A percentile compares a stretch with the other conserved stretches of the same genome.
phyloP scores from a whole-genome alignment of 2,329 filamentous ascomycete genomes.

The Sporothrix brasiliensis region DNA sequence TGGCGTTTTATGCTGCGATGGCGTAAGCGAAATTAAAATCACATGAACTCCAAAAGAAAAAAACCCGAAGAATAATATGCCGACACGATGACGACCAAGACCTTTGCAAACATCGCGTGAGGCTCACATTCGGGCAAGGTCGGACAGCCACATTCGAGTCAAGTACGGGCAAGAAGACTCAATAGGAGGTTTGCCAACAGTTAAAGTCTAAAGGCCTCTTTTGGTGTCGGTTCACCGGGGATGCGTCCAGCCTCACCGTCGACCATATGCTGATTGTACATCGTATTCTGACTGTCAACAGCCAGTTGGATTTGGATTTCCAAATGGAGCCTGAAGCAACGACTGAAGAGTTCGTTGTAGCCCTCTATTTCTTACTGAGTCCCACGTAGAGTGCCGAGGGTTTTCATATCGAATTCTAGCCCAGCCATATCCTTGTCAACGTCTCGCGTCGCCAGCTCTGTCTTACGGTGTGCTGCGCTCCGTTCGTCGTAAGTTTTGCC shows the following conservation, averaged over 20 bases:
- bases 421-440: slow-evolving; percentile 1
- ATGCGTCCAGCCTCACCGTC: not conserved
- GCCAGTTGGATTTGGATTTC: not conserved
- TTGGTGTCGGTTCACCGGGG: not conserved
- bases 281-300: not conserved
- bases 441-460: not conserved
- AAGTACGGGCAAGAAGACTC: slow-evolving; percentile 3
- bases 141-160: slow-evolving; percentile 2
- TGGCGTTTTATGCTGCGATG: not conserved
- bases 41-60: not conserved
- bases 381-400: not conserved
- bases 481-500: slow-evolving; percentile 20
- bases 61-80: not conserved
- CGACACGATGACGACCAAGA: not conserved
- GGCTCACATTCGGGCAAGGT: not conserved
- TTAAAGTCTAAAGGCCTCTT: too few species aligned
- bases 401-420: slow-evolving; percentile 3
- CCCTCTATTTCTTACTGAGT: too few species aligned
- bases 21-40: not conserved
- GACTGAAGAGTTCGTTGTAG: too few species aligned
- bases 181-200: not conserved
- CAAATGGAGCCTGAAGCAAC: not conserved
- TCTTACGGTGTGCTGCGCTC: not conserved
- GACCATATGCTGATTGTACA: not conserved
- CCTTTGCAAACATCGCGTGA: slow-evolving; percentile 15